These are phyloP conservation scores for Chrysosporium queenslandicum DNA, from an alignment of 2,329 filamentous ascomycete species.

Conservation along the genomic window DNA sequence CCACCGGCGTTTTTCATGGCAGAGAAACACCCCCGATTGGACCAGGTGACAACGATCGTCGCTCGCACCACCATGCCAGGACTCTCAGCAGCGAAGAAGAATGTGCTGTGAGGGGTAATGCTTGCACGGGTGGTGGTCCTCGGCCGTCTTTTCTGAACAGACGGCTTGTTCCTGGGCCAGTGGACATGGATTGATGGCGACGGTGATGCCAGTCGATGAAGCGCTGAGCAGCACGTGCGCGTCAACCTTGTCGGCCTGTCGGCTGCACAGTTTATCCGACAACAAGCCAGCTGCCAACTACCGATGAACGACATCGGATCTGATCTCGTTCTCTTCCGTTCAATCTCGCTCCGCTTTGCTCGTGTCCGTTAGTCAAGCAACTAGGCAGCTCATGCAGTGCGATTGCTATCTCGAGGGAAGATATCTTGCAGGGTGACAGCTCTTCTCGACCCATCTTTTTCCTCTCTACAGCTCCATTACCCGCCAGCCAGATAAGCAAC, in stretches of 20 bases:
- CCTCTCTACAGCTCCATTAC: too few species aligned
- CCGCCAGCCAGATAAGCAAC: too few species aligned
- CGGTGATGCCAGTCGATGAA: neutral
- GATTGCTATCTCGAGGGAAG: too few species aligned
- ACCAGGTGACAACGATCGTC: neutral
- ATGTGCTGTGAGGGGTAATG: neutral
- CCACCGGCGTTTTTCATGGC: neutral
- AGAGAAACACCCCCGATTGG: too few species aligned
- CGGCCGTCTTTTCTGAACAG: neutral
- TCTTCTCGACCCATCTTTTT: too few species aligned
- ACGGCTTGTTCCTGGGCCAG: neutral
- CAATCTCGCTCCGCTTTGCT: too few species aligned
- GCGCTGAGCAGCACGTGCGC: neutral
- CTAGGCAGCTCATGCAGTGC: too few species aligned
- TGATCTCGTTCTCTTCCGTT: too few species aligned
- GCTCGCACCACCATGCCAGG: neutral
- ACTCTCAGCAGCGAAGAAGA: neutral
- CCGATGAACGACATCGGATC: too few species aligned
- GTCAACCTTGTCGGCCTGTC: neutral
- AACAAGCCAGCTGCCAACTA: too few species aligned
- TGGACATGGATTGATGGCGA: neutral
- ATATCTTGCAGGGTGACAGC: too few species aligned
- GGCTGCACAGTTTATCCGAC: neutral
- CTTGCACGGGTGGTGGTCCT: neutral
- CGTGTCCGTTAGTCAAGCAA: too few species aligned